These are phyloP conservation scores for Malassezia brasiliensis DNA, from an alignment of 1,284 basidiomycete species.

Conservation along the genomic window DNA sequence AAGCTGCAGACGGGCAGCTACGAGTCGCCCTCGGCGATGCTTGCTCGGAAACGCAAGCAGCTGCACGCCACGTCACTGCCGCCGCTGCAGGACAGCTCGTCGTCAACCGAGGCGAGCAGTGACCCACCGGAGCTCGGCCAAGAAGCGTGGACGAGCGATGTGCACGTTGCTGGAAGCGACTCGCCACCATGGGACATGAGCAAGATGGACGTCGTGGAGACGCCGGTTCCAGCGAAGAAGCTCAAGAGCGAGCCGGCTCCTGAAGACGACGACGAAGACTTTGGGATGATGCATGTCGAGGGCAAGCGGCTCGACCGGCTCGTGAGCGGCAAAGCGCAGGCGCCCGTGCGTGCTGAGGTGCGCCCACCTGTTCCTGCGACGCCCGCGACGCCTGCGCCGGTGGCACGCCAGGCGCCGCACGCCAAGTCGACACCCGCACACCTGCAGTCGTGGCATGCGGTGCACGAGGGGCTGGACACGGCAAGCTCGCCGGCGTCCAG, in stretches of 20 bases:
- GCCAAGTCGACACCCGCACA: background rate
- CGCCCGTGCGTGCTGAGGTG: background rate
- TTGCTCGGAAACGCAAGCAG: constrained; percentile 25
- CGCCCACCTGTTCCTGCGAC: constrained; percentile 1
- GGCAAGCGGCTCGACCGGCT: constrained; percentile 18
- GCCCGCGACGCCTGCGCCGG: constrained; percentile 11
- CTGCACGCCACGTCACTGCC: constrained; percentile 7
- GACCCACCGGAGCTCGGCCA: constrained; percentile 16
- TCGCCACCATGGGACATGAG: constrained; percentile 24
- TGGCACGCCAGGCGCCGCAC: background rate
- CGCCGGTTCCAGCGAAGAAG: constrained; percentile 22
- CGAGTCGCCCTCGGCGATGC: constrained; percentile 19
- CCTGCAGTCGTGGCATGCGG: constrained; percentile 25
- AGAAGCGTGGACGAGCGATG: background rate
- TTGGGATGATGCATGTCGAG: constrained; percentile 27
- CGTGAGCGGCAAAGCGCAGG: constrained; percentile 18
- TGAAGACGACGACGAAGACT: constrained; percentile 23
- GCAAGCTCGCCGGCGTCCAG: background rate
- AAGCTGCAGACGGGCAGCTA: background rate
- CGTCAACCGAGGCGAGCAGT: constrained; percentile 19
- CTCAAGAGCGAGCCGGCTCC: constrained; percentile 20
- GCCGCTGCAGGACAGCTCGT: constrained; percentile 4
- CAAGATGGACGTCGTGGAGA: background rate
- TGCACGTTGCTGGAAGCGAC: constrained; percentile 29
- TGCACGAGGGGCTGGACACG: constrained; percentile 25